Evolutionary conservation across 2,329 filamentous ascomycete genomes (phyloP), one percentile per base, ranked within the genome.

Genomic region (Ceratocystiopsis sp.): DNA sequence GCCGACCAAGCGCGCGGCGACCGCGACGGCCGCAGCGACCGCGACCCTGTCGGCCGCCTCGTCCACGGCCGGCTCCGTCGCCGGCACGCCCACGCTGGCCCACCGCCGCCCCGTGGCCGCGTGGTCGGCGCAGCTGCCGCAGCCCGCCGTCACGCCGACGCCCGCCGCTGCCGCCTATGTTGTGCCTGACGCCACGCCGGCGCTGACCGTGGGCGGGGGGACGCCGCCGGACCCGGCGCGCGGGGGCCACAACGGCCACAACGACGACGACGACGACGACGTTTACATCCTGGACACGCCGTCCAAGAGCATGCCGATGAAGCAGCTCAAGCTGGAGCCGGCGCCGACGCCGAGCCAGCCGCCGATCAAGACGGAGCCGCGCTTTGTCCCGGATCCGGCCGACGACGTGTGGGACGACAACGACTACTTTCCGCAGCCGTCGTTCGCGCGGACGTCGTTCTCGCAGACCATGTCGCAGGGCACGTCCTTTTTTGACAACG

Each of bases 201-300:
- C 42, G 1, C 43, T 48, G 7, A 49, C 41, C 41, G 32, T 38
- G 3, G 44, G 45, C 11, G 25, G 25, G 4, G 38, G 41, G 35
- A 46, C 47, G 39, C 47, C 49, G 37, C 34, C 47, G 6, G 46
- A 48, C 2, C 53, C 56, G 1, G 51, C 55, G 11, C 19, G 8
- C 11, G 42, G 41, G 15, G 40, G 41, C 13, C 29, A 47, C 34
- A 37, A 29, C 13, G 39, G 34, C 19, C 46, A 54, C 32, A 52
- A 53, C 16, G 51, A 53, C 14, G 51, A 54, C 10, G 51, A 50
- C 17, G 44, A 54, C 18, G 50, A 57, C 47, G 58, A 53, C 42
- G 56, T 59, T 32, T 57, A 54, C 4, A 49, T 56, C 45, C 54
- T 62, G 19, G 54, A 58, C 19, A 64, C 61, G 2, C 61, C 61